Base-by-base conservation (phyloP, 2,329 filamentous ascomycete species). In the Fusarium sp. region DNA sequence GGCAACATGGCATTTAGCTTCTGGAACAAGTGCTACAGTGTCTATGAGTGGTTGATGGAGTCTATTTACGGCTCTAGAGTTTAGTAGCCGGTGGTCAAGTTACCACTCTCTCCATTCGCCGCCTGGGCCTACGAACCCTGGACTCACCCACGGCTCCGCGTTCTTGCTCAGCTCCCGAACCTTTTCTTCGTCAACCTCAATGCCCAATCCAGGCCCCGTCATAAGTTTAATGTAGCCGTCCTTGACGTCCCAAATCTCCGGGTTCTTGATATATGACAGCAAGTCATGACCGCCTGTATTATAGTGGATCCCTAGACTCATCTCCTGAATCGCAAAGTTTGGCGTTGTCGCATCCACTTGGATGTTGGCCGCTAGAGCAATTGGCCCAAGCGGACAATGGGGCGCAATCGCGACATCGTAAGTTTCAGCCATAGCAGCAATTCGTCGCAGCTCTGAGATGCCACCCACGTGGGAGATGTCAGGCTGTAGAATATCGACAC, bases 271-370 rank as follows among this genome's bases (percentile, higher is more conserved):
- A 75, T 94, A 94, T 28, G 87, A 91, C 12, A 87, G 87, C 58
- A 93, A 81, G 75, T 93, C 91, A 71, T 89, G 84, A 3, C 88
- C 85, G 2, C 88, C 90, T 0, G 85, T 87, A 71, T 95, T 95
- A 76, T 94, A 95, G 77, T 95, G 93, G 72, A 95, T 94, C 0
- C 92, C 92, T 31, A 94, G 75, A 56, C 89, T 91, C 92, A 94
- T 94, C 78, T 94, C 92, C 75, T 93, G 89, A 34, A 94, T 94
- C 0, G 86, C 88, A 76, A 92, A 94, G 77, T 91, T 94, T 18
- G 85, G 85, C 18, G 82, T 88, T 10, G 80, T 82, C 18, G 87
- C 83, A 27, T 89, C 90, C 2, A 94, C 87, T 67, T 94, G 92
- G 41, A 94, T 83, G 59, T 86, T 90, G 0, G 92, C 92, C 1